Percentiles rank a stretch among this genome's conserved stretches.
phyloP scores from a whole-genome alignment of 2,329 filamentous ascomycete species.

The Sporothrix mexicana region DNA sequence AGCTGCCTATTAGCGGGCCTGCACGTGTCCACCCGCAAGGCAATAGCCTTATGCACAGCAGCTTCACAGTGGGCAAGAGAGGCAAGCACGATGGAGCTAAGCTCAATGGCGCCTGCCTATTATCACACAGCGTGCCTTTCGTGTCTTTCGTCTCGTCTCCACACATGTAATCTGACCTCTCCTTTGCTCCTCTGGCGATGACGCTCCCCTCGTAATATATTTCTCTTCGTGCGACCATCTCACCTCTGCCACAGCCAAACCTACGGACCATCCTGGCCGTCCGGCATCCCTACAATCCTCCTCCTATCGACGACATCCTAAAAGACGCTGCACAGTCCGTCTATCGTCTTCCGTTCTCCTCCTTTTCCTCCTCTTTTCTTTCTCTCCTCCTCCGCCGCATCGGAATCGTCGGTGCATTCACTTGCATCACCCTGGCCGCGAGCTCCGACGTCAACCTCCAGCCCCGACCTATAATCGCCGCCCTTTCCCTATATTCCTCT shows the following conservation, averaged over 20 bases:
- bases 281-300: constrained; percentile 15
- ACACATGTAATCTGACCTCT: background rate
- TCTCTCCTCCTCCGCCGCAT: background rate
- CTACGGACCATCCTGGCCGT: background rate
- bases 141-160: background rate
- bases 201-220: constrained; percentile 21
- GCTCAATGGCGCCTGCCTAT: constrained; percentile 10
- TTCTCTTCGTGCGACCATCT: background rate
- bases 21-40: background rate
- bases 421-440: background rate
- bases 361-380: background rate
- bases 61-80: background rate
- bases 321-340: background rate
- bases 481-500: background rate
- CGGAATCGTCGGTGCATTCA: constrained; percentile 27
- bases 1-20: constrained; percentile 16
- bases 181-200: constrained; percentile 24
- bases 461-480: background rate
- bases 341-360: background rate
- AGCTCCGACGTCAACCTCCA: background rate
- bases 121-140: constrained; percentile 13
- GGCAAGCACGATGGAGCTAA: constrained; percentile 21
- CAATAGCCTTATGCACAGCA: background rate
- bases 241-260: background rate
- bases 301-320: background rate